Conservation (phyloP, 2,329 filamentous ascomycete species). For the Talaromyces pinophilus region DNA sequence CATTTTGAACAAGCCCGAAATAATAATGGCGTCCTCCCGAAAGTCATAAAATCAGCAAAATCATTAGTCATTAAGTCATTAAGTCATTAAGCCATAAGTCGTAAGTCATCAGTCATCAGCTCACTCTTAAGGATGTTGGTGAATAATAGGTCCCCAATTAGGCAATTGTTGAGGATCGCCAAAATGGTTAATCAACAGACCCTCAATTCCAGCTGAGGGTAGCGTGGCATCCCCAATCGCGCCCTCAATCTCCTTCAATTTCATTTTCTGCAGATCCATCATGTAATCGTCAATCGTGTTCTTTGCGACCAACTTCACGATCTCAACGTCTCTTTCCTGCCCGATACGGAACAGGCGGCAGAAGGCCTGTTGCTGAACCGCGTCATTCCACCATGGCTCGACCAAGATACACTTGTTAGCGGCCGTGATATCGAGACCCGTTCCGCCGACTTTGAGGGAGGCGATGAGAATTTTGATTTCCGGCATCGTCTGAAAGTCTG, state of each 20-base stretch:
- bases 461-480: slow-evolving; percentile 55
- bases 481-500: slow-evolving; percentile 46
- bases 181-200: slow-evolving; percentile 33
- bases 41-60: neutral
- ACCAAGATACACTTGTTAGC: slow-evolving; percentile 60
- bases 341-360: slow-evolving; percentile 66
- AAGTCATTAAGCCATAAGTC: neutral
- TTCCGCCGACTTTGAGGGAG: slow-evolving; percentile 59
- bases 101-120: neutral
- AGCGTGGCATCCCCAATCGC: slow-evolving; percentile 31
- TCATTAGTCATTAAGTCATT: neutral
- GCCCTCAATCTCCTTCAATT: slow-evolving; percentile 39
- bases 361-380: slow-evolving; percentile 60
- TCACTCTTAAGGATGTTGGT: slow-evolving; percentile 9
- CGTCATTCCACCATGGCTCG: slow-evolving; percentile 64
- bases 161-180: slow-evolving; percentile 23
- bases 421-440: slow-evolving; percentile 61
- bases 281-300: slow-evolving; percentile 62
- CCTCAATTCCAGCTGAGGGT: slow-evolving; percentile 22
- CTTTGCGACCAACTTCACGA: slow-evolving; percentile 59
- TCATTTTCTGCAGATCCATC: slow-evolving; percentile 56
- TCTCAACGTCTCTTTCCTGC: slow-evolving; percentile 61
- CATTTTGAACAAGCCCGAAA: neutral
- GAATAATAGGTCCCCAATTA: neutral
- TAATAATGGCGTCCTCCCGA: neutral